A percentile compares a stretch with the other conserved stretches of the same genome.
These are phyloP conservation scores for Leptoxyphium fumago DNA, from an alignment of 2,329 filamentous ascomycete genomes.

Conservation along the genomic window DNA sequence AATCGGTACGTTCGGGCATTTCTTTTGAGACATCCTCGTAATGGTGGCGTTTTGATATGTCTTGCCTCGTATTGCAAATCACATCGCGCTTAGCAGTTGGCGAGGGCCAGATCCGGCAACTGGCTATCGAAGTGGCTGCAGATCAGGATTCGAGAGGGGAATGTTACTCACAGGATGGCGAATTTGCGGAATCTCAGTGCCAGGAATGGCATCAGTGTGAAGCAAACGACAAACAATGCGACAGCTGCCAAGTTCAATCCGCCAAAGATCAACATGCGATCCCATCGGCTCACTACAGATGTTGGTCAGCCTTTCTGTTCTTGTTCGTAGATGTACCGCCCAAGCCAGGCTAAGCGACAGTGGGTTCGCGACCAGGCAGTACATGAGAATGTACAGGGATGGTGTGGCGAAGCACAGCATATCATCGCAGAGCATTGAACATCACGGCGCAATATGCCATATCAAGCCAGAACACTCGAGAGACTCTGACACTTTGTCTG, in stretches of 20 bases:
- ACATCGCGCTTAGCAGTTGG: too few relatives aligned
- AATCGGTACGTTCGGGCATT: too few relatives aligned
- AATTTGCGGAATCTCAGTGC: constrained; percentile 79
- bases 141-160: constrained; percentile 3
- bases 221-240: constrained; percentile 86
- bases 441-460: too few relatives aligned
- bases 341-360: not conserved
- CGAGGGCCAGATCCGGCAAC: too few relatives aligned
- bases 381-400: not conserved
- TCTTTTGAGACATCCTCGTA: too few relatives aligned
- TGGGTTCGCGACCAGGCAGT: not conserved
- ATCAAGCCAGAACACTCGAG: too few relatives aligned
- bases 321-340: not conserved
- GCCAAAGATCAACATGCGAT: constrained; percentile 81
- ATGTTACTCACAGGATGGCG: constrained; percentile 74
- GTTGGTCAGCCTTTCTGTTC: constrained; percentile 5
- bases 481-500: too few relatives aligned
- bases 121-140: not conserved
- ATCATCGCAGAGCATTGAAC: too few relatives aligned
- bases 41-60: too few relatives aligned
- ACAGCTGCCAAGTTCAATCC: constrained; percentile 80
- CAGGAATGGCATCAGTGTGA: constrained; percentile 75
- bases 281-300: constrained; percentile 81
- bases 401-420: too few relatives aligned
- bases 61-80: too few relatives aligned